phyloP scores from a whole-genome alignment of 441 rosid genomes.

The Adansonia gregorii region DNA sequence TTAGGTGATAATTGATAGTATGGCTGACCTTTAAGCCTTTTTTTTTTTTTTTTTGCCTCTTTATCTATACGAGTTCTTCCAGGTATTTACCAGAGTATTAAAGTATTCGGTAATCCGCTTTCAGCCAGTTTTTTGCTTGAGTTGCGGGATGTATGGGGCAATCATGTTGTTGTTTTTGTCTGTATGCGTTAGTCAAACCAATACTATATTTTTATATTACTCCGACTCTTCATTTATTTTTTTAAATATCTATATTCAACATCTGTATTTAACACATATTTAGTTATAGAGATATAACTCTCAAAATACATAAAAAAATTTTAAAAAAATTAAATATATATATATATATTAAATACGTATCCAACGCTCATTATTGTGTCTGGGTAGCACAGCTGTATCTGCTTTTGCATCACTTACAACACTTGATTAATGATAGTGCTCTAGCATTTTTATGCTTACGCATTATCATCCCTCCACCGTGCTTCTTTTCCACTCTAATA shows the following conservation, averaged over 20 bases:
- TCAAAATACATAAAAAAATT: too few species aligned
- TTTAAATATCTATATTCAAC: too few species aligned
- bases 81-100: background rate
- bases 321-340: too few species aligned
- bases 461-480: background rate
- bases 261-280: too few species aligned
- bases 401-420: background rate
- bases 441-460: slow-evolving; percentile 3
- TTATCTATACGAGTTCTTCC: background rate
- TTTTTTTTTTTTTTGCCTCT: background rate
- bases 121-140: background rate
- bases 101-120: background rate
- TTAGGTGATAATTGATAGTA: background rate
- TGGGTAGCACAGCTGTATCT: background rate
- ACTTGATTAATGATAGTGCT: background rate
- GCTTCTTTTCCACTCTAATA: background rate
- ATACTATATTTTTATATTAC: background rate
- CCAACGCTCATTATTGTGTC: too few species aligned
- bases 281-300: too few species aligned
- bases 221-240: too few species aligned
- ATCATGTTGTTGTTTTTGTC: background rate
- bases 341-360: too few species aligned
- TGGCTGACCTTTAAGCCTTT: background rate
- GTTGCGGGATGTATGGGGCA: background rate
- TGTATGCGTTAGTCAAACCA: slow-evolving; percentile 7